Evolutionary conservation across 352 stramenopile species (phyloP), one percentile per base, ranked within the genome.

Genomic region (Phytophthora pistaciae): DNA sequence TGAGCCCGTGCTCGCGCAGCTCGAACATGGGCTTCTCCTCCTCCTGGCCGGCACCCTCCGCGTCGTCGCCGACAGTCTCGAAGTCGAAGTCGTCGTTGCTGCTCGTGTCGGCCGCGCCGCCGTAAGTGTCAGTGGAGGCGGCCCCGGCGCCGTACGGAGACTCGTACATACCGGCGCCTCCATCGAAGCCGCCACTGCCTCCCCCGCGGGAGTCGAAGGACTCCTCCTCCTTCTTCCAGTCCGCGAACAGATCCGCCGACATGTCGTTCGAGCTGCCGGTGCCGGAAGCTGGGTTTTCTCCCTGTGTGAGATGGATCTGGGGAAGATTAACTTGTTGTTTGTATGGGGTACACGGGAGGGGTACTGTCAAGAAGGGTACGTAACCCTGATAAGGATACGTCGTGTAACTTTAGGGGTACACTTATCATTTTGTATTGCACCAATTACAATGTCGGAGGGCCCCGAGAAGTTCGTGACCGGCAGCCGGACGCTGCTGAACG

Each of bases 161-260:
- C 25, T 84, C 82, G 55, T 88, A 88, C 21, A 72, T 31, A 8
- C 52, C 64, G 11, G 31, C 62, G 38, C 56, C 64, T 16, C 54
- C 29, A 13, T 68, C 59, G 55, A 66, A 68, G 48, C 73, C 64
- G 27, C 55, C 61, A 42, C 36, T 16, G 36, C 64, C 60, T 42
- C 64, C 64, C 20, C 68, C 75, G 25, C 55, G 60, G n/a, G 56
- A 65, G 56, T 72, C 62, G 57, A 80, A 64, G 8, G 67, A 31
- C 66, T 85, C 79, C 75, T 94, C 83, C 65, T 96, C 90, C 40
- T 93, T 92, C 79, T 92, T 87, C 90, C 90, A 96, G 77, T 96
- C 90, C 40, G 90, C 90, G 71, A 96, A 96, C 53, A 96, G 80
- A 82, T 96, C 90, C 64, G 88, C 87, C 66, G 90, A 96, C 90